phyloP scores from a whole-genome alignment of 768 basidiomycete genomes.

The Tricholoma furcatifolium region DNA sequence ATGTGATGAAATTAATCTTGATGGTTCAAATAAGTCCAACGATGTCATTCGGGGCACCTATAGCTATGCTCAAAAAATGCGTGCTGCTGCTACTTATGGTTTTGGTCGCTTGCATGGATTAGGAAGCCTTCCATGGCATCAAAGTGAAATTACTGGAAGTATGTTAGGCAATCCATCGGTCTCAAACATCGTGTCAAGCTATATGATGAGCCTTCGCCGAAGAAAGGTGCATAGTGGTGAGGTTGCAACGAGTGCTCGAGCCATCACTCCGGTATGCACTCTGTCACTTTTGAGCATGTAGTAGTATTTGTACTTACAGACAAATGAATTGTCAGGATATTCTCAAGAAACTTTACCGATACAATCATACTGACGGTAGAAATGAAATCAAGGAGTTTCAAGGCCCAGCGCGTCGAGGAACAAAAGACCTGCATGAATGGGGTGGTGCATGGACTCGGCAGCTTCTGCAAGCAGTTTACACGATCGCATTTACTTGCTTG shows the following conservation, averaged over 20 bases:
- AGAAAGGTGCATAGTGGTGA: constrained; percentile 28
- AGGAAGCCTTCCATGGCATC: constrained; percentile 27
- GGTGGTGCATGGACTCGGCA: constrained; percentile 24
- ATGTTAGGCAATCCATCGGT: constrained; percentile 30
- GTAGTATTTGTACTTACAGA: too few relatives aligned
- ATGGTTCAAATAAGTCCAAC: constrained; percentile 21
- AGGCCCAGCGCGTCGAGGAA: too few relatives aligned
- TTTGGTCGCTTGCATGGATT: constrained; percentile 25
- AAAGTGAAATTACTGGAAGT: constrained; percentile 19
- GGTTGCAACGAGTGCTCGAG: constrained; percentile 22
- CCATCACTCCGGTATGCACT: constrained; percentile 25
- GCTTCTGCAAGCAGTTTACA: constrained; percentile 30
- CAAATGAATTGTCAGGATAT: constrained; percentile 21
- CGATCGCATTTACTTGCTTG: constrained; percentile 31
- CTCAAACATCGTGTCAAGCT: constrained; percentile 22
- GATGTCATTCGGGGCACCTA: too few relatives aligned
- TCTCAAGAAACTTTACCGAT: constrained; percentile 21
- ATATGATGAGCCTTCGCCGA: constrained; percentile 26
- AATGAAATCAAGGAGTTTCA: too few relatives aligned
- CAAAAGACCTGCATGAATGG: constrained; percentile 23
- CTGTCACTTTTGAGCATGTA: too few relatives aligned
- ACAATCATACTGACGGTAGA: constrained; percentile 20
- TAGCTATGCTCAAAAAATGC: constrained; percentile 35
- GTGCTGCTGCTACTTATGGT: constrained; percentile 25
- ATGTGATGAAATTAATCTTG: constrained; percentile 24